Evolutionary conservation across 176 grass and related monocot genomes (phyloP).

Genomic region (Aegilops longissima): DNA sequence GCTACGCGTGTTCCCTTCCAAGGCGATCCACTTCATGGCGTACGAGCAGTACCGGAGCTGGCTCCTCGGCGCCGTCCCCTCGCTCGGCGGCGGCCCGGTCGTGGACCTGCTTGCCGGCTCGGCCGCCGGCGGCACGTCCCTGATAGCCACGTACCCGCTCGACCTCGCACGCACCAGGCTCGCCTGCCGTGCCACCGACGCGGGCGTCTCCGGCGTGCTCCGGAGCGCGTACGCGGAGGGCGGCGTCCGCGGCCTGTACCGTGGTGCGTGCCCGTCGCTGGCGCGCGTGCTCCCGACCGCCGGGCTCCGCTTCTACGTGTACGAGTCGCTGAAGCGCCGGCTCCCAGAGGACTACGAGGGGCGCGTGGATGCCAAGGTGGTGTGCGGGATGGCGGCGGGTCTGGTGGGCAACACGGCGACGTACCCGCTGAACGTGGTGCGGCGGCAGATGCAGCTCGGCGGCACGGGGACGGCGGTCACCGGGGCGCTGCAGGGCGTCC

Average conservation of each 20-base stretch:
- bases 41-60: not conserved
- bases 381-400: not conserved
- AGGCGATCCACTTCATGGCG: conserved; percentile 18
- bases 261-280: not conserved
- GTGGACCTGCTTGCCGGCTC: not conserved
- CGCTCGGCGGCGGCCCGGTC: not conserved
- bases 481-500: conserved; percentile 8
- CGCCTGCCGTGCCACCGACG: not conserved
- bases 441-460: conserved; percentile 10
- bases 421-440: not conserved
- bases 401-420: not conserved
- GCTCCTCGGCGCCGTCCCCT: not conserved
- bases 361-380: not conserved
- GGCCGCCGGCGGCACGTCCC: not conserved
- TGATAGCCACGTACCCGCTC: conserved; percentile 1
- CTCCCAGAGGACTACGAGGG: not conserved
- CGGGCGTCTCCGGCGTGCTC: not conserved
- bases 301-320: not conserved
- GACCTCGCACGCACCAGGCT: not conserved
- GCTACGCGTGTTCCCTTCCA: conserved; percentile 22
- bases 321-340: not conserved
- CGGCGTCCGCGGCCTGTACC: not conserved
- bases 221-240: not conserved
- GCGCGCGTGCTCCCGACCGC: not conserved
- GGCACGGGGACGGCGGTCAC: not conserved